Base-by-base conservation (phyloP, 2,329 filamentous ascomycete species). In the Fusarium sp. region DNA sequence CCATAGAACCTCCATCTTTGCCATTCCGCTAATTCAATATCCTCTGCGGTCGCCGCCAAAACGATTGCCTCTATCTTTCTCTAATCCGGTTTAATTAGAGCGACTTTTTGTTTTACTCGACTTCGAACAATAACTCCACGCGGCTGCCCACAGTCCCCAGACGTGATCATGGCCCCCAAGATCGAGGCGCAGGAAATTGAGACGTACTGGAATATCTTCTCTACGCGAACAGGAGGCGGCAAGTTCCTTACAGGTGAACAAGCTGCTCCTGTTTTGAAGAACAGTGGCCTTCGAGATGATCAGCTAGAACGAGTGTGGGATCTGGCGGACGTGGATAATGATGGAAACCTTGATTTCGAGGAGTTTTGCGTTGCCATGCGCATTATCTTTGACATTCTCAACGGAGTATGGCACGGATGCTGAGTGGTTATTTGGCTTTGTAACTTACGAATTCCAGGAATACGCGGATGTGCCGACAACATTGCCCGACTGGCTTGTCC, bases 291-390 rank as follows among this genome's bases (percentile, higher is more conserved):
- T 71, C 87, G 87, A 63, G 89, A 91, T 79, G 88, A 89, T 80
- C 96, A 99, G 85, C 91, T 99, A n/a, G 96, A 98, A 85, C 90
- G 92, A 78, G 94, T 99, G 72, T 99, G 96, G 96, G 96, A 99
- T 80, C 88, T 99, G 72, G 94, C 96, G 66, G 96, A 99, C 82
- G 94, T 99, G 70, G 96, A 99, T 84, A 95, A 95, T 78, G 96
- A 99, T 85, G 96, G 96, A 73, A 97, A 97, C 83, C 88, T 99
- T 62, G 96, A 99, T 84, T 99, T 99, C 86, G 96, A 99, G 85
- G 96, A 99, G 87, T 99, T 99, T 83, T 99, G 96, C 83, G 96
- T 99, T 66, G 96, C 95, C 44, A 99, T 99, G 96, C 91, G 96
- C 80, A 87, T 99, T 80, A 98, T 98, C 79, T 99, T 98, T 83